A percentile compares a stretch with the other conserved stretches of the same genome.
These are phyloP conservation scores for Solanum virginianum DNA, from an alignment of 257 asterid genomes.

Conservation along the genomic window DNA sequence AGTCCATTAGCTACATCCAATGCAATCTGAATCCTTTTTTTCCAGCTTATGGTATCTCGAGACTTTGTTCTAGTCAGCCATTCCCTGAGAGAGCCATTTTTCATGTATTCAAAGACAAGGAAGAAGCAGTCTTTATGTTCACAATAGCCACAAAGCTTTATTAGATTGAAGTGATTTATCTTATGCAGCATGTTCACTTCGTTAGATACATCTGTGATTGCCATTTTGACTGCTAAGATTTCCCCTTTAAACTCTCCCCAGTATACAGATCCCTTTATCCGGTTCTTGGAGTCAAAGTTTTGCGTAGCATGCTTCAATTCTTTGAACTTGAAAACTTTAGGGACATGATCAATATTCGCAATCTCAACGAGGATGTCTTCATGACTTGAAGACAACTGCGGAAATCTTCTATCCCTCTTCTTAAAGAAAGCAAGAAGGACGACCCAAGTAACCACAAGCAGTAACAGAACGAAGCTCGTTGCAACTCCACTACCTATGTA, in stretches of 20 bases:
- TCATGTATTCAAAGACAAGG: conserved; percentile 49
- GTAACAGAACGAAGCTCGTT: conserved; percentile 9
- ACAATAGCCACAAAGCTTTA: conserved; percentile 41
- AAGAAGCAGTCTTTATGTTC: conserved; percentile 22
- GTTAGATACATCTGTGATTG: conserved; percentile 1
- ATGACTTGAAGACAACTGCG: background rate
- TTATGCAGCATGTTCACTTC: conserved; percentile 36
- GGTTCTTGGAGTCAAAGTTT: conserved; percentile 20
- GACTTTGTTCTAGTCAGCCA: conserved; percentile 29
- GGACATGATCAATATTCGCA: conserved; percentile 20
- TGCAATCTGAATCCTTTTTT: conserved; percentile 30
- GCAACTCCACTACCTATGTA: conserved; percentile 11
- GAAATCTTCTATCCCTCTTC: background rate
- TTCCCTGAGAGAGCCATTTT: conserved; percentile 39
- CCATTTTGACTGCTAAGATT: conserved; percentile 31
- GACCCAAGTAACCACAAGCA: conserved; percentile 1
- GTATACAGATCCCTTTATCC: conserved; percentile 28
- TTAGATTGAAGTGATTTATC: conserved; percentile 50
- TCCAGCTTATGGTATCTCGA: conserved; percentile 14
- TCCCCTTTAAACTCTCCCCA: conserved; percentile 27
- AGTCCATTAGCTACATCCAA: conserved; percentile 54
- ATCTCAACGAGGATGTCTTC: conserved; percentile 30
- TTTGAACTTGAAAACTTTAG: conserved; percentile 16
- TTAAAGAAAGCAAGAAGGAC: conserved; percentile 10
- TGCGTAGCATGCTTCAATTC: conserved; percentile 31